Evolutionary conservation across 2,329 filamentous ascomycete genomes (phyloP).

Genomic region (Didymella pomorum): DNA sequence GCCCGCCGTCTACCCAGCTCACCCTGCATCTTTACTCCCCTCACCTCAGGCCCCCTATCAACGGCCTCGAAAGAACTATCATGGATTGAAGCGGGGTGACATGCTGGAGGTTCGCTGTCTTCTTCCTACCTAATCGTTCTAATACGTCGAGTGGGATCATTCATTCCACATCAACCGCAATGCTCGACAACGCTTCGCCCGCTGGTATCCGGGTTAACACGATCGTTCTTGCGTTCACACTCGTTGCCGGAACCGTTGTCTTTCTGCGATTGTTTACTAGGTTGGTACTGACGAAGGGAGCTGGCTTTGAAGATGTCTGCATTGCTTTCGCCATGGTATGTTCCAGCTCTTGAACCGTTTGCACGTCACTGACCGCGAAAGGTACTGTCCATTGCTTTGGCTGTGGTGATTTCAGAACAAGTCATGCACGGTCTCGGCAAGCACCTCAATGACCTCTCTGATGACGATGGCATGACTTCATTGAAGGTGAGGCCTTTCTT

Average conservation of each 20-base stretch:
- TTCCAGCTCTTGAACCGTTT: background rate
- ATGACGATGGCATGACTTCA: slow-evolving; percentile 7
- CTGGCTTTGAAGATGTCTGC: slow-evolving; percentile 42
- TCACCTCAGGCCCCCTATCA: slow-evolving; percentile 7
- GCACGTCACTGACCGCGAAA: slow-evolving; percentile 23
- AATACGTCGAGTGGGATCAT: slow-evolving; percentile 15
- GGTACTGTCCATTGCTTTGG: slow-evolving; percentile 39
- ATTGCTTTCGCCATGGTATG: slow-evolving; percentile 46
- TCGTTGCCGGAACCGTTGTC: slow-evolving; percentile 40
- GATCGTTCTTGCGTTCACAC: slow-evolving; percentile 43
- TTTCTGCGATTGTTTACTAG: slow-evolving; percentile 45
- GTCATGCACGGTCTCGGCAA: slow-evolving; percentile 44
- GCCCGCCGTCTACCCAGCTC: slow-evolving; percentile 7
- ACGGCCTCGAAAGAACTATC: slow-evolving; percentile 4
- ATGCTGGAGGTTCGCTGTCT: slow-evolving; percentile 20
- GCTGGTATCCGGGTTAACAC: slow-evolving; percentile 44
- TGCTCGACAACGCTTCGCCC: slow-evolving; percentile 32
- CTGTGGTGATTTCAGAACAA: slow-evolving; percentile 39
- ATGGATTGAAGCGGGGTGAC: slow-evolving; percentile 22
- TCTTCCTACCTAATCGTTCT: slow-evolving; percentile 7
- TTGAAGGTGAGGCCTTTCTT: slow-evolving; percentile 24
- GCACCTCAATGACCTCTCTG: slow-evolving; percentile 25
- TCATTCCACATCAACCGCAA: slow-evolving; percentile 11
- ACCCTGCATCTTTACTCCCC: slow-evolving; percentile 11
- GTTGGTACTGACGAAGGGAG: slow-evolving; percentile 33